Base-by-base conservation (phyloP, 495 filamentous ascomycete species). In the Neurospora sp. region DNA sequence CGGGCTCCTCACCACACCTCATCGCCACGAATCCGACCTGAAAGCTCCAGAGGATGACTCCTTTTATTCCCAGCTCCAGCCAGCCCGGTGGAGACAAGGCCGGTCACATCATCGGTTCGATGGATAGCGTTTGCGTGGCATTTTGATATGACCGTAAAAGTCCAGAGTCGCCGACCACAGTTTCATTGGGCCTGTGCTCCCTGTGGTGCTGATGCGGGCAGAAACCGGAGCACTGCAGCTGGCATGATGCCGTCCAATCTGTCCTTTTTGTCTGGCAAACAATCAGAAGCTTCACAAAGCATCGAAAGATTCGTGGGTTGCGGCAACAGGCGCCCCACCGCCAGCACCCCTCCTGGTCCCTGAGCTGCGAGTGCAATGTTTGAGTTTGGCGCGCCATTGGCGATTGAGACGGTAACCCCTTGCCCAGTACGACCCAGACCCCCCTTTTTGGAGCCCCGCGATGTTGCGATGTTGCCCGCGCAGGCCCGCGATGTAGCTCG, bases 21-120 rank as follows among this genome's bases (percentile, higher is more conserved):
- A 18, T 66, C 31, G 54, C 54, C 27, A 66, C 27, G 54, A 16
- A 66, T 18, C 54, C 14, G 27, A 35, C 54, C 12, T 37, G 27
- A 18, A 18, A 66, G 54, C 54, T 66, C 27, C 27, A 66, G 54
- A 66, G 27, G 27, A 66, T 66, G 54, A 66, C 54, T 66, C 54
- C 27, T 66, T 62, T 66, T 35, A 66, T 66, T 23, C 54, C 54
- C 14, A 66, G 54, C 27, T 66, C 54, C 31, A 16, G 27, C 27
- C 54, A 74, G 71, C 72, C 48, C 48, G 71, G 73, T 73, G 35
- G 18, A 41, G n/a, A 72, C 71, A 39, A 69, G 69, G 59, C 69
- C 71, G 62, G 70, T 78, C 76, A 78, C 76, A 76, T 74, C 76
- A 78, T 78, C 62, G 35, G 23, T 69, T 20, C 69, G 48, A 71